Evolutionary conservation across 2,329 filamentous ascomycete genomes (phyloP).

Genomic region (Diaporthe caulivora): DNA sequence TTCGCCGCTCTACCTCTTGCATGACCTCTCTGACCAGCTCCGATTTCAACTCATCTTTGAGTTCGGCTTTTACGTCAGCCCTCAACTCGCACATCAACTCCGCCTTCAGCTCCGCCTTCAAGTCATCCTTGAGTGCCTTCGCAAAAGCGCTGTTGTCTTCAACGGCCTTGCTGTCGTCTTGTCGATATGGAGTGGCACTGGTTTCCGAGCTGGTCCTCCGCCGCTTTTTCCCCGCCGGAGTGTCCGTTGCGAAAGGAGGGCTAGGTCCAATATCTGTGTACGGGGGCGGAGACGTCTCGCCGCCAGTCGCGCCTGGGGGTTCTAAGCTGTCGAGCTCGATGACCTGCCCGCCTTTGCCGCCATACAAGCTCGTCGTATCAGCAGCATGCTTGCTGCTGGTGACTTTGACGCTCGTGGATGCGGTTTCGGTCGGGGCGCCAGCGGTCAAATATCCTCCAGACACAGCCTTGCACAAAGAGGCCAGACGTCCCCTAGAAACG

Average conservation of each 20-base stretch:
- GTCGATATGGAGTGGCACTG: not conserved
- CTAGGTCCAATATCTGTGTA: slow-evolving; percentile 21
- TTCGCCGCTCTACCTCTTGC: slow-evolving; percentile 16
- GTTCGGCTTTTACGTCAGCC: not conserved
- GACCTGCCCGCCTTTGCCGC: slow-evolving; percentile 34
- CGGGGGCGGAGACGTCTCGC: slow-evolving; percentile 6
- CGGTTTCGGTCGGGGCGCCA: not conserved
- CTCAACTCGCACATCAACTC: slow-evolving; percentile 16
- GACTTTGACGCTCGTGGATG: not conserved
- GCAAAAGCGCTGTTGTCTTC: slow-evolving; percentile 8
- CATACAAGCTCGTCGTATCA: slow-evolving; percentile 35
- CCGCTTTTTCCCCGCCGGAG: slow-evolving; percentile 16
- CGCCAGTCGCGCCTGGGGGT: not conserved
- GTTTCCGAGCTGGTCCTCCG: slow-evolving; percentile 19
- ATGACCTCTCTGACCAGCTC: slow-evolving; percentile 21
- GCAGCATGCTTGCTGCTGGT: slow-evolving; percentile 28
- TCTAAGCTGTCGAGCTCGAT: slow-evolving; percentile 14
- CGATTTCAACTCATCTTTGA: slow-evolving; percentile 3
- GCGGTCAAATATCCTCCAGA: not conserved
- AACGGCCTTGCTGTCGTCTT: not conserved
- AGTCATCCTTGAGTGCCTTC: not conserved
- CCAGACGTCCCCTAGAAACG: not conserved
- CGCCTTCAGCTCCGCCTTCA: slow-evolving; percentile 25
- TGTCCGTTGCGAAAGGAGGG: slow-evolving; percentile 4
- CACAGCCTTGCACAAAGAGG: not conserved